These are phyloP conservation scores for Erigeron philadelphicus DNA, from an alignment of 140 eudicot species.

Conservation along the genomic window DNA sequence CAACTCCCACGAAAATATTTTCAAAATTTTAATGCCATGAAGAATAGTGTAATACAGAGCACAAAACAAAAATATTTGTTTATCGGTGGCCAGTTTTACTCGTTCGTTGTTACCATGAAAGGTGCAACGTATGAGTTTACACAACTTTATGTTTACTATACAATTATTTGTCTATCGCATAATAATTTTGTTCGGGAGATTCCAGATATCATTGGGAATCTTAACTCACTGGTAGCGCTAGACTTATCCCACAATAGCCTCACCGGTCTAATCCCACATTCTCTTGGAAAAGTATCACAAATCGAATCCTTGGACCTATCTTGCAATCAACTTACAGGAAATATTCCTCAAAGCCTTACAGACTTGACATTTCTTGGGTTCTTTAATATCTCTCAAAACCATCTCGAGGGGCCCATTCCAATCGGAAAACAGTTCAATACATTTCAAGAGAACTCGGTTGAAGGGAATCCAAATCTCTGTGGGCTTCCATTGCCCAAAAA, in stretches of 20 bases:
- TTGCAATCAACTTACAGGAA: not conserved
- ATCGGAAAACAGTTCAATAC: not conserved
- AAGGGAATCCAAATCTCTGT: no score
- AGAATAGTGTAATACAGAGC: not conserved
- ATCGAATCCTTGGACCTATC: not conserved
- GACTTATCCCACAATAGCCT: constrained; percentile 6
- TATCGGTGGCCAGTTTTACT: not conserved
- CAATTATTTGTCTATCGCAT: not conserved
- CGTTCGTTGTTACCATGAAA: not conserved
- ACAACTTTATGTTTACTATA: not conserved
- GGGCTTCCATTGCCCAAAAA: no score
- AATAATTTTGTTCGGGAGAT: not conserved
- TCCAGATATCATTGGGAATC: not conserved
- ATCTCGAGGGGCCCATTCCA: not conserved
- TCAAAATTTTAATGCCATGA: constrained; percentile 26
- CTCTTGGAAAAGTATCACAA: not conserved
- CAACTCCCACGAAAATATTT: constrained; percentile 14
- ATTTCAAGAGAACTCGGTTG: no score
- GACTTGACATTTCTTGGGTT: not conserved
- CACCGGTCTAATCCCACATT: not conserved
- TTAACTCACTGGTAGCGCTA: not conserved
- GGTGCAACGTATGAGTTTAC: not conserved
- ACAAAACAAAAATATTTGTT: not conserved
- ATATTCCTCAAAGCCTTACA: not conserved
- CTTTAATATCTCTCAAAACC: not conserved